Percentiles rank a stretch among this genome's conserved stretches.
Conservation (phyloP, 1,284 basidiomycete genomes). For the Austroboletus niveus region DNA sequence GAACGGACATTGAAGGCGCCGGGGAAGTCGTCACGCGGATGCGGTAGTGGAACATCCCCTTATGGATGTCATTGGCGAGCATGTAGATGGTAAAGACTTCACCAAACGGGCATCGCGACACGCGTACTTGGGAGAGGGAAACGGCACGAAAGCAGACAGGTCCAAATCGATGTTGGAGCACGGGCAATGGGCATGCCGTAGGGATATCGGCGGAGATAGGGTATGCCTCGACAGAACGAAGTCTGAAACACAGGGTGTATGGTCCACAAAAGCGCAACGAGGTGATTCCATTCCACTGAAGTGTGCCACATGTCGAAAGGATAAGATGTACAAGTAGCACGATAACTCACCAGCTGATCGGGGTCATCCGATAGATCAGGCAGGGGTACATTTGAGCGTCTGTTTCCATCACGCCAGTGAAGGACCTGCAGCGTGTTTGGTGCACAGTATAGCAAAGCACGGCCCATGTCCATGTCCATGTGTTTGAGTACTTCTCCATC, state of each 20-base stretch:
- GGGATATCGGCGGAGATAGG: conserved; percentile 21
- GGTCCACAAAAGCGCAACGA: conserved; percentile 45
- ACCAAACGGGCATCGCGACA: not conserved
- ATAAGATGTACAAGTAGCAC: not conserved
- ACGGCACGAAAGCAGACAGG: conserved; percentile 42
- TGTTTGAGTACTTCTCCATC: conserved; percentile 11
- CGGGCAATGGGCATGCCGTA: conserved; percentile 6
- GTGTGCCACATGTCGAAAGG: not conserved
- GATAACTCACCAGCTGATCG: conserved; percentile 15
- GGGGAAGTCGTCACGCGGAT: conserved; percentile 30
- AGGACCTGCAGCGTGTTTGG: conserved; percentile 13
- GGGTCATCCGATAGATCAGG: conserved; percentile 8
- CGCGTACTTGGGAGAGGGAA: conserved; percentile 37
- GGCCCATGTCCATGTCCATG: conserved; percentile 15
- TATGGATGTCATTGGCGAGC: conserved; percentile 51
- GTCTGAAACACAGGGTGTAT: conserved; percentile 49
- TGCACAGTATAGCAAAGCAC: conserved; percentile 13
- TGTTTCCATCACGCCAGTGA: conserved; percentile 20
- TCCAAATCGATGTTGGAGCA: conserved; percentile 33
- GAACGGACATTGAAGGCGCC: conserved; percentile 28
- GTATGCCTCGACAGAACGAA: conserved; percentile 50
- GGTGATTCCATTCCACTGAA: conserved; percentile 52
- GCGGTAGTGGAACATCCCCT: conserved; percentile 50
- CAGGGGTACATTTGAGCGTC: conserved; percentile 8
- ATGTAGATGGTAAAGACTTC: conserved; percentile 35